Conservation (phyloP, 768 basidiomycete species). For the Mycena leptocephala region DNA sequence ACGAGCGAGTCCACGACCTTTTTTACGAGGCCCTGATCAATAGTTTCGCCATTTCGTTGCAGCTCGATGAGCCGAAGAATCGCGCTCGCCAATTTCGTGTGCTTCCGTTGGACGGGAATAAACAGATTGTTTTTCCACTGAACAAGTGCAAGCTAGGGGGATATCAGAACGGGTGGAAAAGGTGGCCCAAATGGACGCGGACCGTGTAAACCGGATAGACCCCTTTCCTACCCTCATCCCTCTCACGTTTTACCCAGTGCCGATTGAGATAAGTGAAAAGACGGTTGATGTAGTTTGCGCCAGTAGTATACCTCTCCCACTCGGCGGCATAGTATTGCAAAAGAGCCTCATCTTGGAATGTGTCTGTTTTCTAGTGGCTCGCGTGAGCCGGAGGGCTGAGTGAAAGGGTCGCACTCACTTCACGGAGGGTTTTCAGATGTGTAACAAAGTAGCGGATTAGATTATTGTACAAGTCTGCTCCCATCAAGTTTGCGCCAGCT, state of each 20-base stretch:
- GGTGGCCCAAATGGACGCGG: conserved; percentile 44
- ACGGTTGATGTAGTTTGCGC: conserved; percentile 97
- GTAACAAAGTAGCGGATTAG: conserved; percentile 91
- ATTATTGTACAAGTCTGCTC: conserved; percentile 96
- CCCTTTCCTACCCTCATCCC: conserved; percentile 96
- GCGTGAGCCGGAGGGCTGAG: conserved; percentile 34
- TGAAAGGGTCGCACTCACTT: conserved; percentile 44
- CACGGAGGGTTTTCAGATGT: conserved; percentile 83
- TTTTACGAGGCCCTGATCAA: conserved; percentile 94
- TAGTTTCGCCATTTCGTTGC: conserved; percentile 94
- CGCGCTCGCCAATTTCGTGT: conserved; percentile 88
- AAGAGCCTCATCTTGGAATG: conserved; percentile 88
- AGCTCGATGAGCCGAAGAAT: conserved; percentile 92
- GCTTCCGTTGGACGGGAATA: conserved; percentile 86
- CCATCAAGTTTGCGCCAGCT: conserved; percentile 97
- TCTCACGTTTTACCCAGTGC: conserved; percentile 98
- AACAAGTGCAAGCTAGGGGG: conserved; percentile 88
- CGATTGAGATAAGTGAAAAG: conserved; percentile 98
- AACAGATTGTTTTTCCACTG: conserved; percentile 97
- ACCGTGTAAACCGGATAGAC: conserved; percentile 98
- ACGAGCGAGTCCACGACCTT: conserved; percentile 97
- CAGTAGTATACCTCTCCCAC: conserved; percentile 98
- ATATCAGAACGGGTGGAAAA: conserved; percentile 14
- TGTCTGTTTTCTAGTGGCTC: conserved; percentile 76
- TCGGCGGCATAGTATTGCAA: conserved; percentile 93